Conservation (phyloP, 2,329 filamentous ascomycete species). For the Coleophoma eucalyptorum region DNA sequence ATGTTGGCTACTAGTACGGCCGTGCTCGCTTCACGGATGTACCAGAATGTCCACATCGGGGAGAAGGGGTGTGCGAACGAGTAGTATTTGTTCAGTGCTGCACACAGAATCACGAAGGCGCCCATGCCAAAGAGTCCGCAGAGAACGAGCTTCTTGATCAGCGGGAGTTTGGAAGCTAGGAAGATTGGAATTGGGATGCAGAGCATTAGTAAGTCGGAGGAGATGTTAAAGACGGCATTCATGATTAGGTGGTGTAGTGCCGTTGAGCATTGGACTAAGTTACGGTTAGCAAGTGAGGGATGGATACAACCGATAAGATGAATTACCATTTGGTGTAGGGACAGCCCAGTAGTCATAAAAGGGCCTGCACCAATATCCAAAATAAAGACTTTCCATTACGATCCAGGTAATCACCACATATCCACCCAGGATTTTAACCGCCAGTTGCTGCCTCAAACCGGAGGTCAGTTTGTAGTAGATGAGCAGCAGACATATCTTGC, state of each 20-base stretch:
- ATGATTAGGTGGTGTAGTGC: slow-evolving; percentile 54
- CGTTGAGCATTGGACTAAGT: slow-evolving; percentile 50
- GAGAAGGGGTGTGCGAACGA: slow-evolving; percentile 33
- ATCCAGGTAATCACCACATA: slow-evolving; percentile 47
- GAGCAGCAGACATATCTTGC: slow-evolving; percentile 53
- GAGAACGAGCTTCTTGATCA: slow-evolving; percentile 49
- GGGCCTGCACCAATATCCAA: slow-evolving; percentile 51
- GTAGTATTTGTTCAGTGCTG: slow-evolving; percentile 45
- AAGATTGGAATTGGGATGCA: slow-evolving; percentile 49
- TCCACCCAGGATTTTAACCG: slow-evolving; percentile 42
- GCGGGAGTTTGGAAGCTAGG: slow-evolving; percentile 38
- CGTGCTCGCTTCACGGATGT: slow-evolving; percentile 47
- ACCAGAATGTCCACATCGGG: slow-evolving; percentile 38
- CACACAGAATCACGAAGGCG: slow-evolving; percentile 45
- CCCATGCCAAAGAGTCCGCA: slow-evolving; percentile 41
- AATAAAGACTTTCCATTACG: slow-evolving; percentile 44
- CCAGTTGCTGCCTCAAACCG: slow-evolving; percentile 41
- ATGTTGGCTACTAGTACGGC: slow-evolving; percentile 50
- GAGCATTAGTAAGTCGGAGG: slow-evolving; percentile 57
- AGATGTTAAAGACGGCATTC: slow-evolving; percentile 56
- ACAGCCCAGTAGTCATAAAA: slow-evolving; percentile 55
- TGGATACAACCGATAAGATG: too few relatives aligned
- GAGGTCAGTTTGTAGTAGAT: slow-evolving; percentile 53
- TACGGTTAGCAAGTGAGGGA: too few relatives aligned
- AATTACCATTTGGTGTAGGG: slow-evolving; percentile 41